phyloP scores from a whole-genome alignment of 768 basidiomycete genomes.

The Mycena amicta region DNA sequence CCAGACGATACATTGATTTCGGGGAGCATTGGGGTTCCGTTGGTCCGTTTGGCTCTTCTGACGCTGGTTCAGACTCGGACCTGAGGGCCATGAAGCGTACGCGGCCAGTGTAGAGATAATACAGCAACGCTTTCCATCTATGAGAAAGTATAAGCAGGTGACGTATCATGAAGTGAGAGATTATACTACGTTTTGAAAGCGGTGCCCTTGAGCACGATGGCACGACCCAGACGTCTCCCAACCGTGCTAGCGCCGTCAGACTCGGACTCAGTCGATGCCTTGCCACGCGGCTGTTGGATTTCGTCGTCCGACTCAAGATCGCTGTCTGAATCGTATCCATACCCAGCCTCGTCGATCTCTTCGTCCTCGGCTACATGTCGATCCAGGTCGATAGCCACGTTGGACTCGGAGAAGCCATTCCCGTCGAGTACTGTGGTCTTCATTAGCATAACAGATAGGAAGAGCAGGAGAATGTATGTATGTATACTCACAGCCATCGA shows the following conservation, averaged over 20 bases:
- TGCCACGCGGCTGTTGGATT: neutral
- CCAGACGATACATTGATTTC: constrained; percentile 48
- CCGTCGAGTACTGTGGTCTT: constrained; percentile 13
- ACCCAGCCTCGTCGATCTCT: neutral
- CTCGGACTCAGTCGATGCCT: neutral
- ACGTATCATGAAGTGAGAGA: neutral
- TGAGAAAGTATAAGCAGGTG: neutral
- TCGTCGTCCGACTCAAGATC: constrained; percentile 19
- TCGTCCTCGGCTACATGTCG: constrained; percentile 5
- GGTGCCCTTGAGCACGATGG: constrained; percentile 22
- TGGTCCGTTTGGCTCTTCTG: neutral
- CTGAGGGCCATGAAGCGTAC: constrained; percentile 34
- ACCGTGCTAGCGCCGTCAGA: neutral
- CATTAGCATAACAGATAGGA: neutral
- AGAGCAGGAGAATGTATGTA: neutral
- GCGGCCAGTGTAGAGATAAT: constrained; percentile 41
- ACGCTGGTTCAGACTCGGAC: constrained; percentile 18
- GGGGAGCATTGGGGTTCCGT: constrained; percentile 34
- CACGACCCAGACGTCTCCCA: constrained; percentile 8
- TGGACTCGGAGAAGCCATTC: constrained; percentile 10
- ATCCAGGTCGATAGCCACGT: constrained; percentile 3
- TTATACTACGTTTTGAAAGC: constrained; percentile 29
- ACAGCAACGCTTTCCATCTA: constrained; percentile 42
- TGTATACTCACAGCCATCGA: constrained; percentile 24
- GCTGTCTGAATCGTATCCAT: constrained; percentile 26